Base-by-base conservation (phyloP, 345 rosid species). In the Salix viminalis region DNA sequence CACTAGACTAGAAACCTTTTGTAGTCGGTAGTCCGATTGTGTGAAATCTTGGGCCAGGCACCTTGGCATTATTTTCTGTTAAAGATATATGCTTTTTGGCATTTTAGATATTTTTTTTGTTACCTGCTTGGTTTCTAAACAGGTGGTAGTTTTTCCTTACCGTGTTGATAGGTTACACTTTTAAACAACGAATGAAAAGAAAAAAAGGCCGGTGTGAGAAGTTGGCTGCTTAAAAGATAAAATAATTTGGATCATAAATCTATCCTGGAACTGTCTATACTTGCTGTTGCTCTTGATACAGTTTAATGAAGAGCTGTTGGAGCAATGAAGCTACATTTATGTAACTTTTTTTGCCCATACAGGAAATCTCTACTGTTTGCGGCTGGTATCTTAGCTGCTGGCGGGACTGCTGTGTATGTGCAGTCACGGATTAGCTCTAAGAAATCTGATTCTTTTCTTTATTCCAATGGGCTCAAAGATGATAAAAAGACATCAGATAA, bases 321-420 rank as follows among this genome's bases (percentile, higher is more conserved):
- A 58, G 14, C 26, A 23, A 58, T 23, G 64, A 58, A 58, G 11
- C 64, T 58, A 0, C 28, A 23, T 58, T 58, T 15, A n/a, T n/a
- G 19, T 70, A 24, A 37, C 79, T 19, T 74, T 81, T 77, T 70
- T 69, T 39, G 32, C 65, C 54, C 52, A 34, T 36, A 26, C 88
- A 96, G 99, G 89, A 96, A 92, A 86, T 72, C 86, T 68, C 85
- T 94, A 70, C 82, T 96, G 78, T 88, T 93, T 83, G 94, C 97
- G 48, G 82, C 95, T 60, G 94, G 99, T 74, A 79, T 94, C 66
- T 79, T 92, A 65, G 94, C 88, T 72, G 97, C 94, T 70, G 97
- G 97, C 77, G 97, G 98, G 73, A 86, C 98, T 58, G 91, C 97
- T 75, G 90, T 88, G 39, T 94, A 88, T 73, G n/a, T 89, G 76